Conservation (phyloP, 2,329 filamentous ascomycete genomes). For the Diaporthe longicolla region DNA sequence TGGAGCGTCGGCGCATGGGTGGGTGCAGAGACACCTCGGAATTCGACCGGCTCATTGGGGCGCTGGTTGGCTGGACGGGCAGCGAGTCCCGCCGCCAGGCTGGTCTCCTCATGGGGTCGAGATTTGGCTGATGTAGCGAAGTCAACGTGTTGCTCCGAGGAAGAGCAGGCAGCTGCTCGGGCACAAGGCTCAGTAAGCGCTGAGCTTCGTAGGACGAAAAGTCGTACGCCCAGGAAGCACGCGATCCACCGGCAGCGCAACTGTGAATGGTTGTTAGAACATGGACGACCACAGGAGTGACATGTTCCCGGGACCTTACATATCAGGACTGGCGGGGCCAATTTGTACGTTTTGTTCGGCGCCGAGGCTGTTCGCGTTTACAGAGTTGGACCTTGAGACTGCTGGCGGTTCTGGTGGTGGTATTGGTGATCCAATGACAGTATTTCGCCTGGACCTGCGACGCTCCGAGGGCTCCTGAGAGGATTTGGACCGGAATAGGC, state of each 20-base stretch:
- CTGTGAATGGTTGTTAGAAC: slow-evolving; percentile 46
- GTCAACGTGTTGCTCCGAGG: slow-evolving; percentile 32
- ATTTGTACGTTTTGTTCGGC: slow-evolving; percentile 50
- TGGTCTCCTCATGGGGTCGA: slow-evolving; percentile 51
- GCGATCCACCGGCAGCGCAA: slow-evolving; percentile 51
- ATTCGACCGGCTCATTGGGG: slow-evolving; percentile 55
- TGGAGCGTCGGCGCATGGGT: slow-evolving; percentile 62
- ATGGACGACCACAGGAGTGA: slow-evolving; percentile 1
- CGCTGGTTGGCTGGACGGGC: slow-evolving; percentile 47
- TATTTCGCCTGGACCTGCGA: slow-evolving; percentile 46
- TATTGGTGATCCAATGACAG: slow-evolving; percentile 48
- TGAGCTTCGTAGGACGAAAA: slow-evolving; percentile 61
- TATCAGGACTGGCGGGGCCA: slow-evolving; percentile 47
- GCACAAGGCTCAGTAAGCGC: slow-evolving; percentile 57
- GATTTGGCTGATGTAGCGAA: slow-evolving; percentile 40
- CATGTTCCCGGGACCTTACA: slow-evolving; percentile 44
- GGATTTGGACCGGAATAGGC: slow-evolving; percentile 56
- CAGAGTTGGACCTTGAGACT: slow-evolving; percentile 51
- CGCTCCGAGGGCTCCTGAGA: slow-evolving; percentile 49
- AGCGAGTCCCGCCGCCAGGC: slow-evolving; percentile 54
- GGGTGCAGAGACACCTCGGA: slow-evolving; percentile 65
- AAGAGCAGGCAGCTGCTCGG: slow-evolving; percentile 46
- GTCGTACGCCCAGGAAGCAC: slow-evolving; percentile 60
- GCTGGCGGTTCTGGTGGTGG: slow-evolving; percentile 42
- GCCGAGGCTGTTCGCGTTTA: slow-evolving; percentile 45